phyloP scores from a whole-genome alignment of 169 alveolate species.

The Cardiosporidium cionae region DNA sequence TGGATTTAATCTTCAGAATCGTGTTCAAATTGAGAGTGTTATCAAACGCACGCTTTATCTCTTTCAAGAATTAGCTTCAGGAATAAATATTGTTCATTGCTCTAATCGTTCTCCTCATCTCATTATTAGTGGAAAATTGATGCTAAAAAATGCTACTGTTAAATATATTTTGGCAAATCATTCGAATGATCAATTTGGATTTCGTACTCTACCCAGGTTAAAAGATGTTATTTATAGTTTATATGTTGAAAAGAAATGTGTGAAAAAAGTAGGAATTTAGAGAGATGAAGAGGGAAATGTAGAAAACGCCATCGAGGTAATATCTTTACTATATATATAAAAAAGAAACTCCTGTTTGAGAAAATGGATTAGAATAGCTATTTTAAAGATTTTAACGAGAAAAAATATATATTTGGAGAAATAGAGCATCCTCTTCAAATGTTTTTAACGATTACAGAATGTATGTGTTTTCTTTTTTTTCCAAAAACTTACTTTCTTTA shows the following conservation, averaged over 20 bases:
- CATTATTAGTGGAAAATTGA: constrained; percentile 79
- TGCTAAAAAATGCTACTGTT: constrained; percentile 75
- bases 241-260: no score
- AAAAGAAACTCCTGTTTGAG: no score
- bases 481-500: no score
- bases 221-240: neutral
- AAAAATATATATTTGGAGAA: no score
- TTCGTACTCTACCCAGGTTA: constrained; percentile 33
- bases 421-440: no score
- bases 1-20: constrained; percentile 72
- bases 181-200: constrained; percentile 48
- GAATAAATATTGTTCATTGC: constrained; percentile 82
- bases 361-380: no score
- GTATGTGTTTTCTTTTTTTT: no score
- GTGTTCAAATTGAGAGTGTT: constrained; percentile 65
- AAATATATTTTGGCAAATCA: constrained; percentile 46
- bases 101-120: constrained; percentile 79
- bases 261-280: neutral
- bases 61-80: constrained; percentile 81
- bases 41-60: constrained; percentile 74
- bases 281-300: neutral
- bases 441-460: no score
- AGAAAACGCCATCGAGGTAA: neutral
- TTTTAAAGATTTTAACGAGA: no score
- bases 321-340: no score